Evolutionary conservation across 768 basidiomycete species (phyloP).

Genomic region (Serendipita vermifera): DNA sequence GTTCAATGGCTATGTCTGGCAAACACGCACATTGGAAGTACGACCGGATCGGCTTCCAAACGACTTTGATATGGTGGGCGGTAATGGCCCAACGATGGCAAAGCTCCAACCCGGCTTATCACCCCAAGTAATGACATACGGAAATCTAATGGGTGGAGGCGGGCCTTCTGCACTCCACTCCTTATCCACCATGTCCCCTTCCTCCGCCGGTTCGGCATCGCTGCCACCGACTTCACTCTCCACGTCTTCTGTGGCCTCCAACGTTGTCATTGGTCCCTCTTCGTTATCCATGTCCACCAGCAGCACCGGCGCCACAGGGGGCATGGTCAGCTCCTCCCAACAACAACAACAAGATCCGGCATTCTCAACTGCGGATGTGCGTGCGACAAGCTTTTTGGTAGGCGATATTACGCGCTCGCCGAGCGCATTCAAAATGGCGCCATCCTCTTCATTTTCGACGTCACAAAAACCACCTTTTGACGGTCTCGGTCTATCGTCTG

Average conservation of each 20-base stretch:
- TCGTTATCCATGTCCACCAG: conserved; percentile 10
- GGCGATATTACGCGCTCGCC: conserved; percentile 2
- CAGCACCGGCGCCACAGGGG: conserved; percentile 9
- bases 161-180: background rate
- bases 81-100: background rate
- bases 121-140: conserved; percentile 11
- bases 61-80: conserved; percentile 34
- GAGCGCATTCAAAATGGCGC: background rate
- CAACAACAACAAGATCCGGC: too few relatives aligned
- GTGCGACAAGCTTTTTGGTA: background rate
- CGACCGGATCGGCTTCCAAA: conserved; percentile 71
- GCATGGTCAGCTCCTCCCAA: too few relatives aligned
- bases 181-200: background rate
- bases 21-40: conserved; percentile 83
- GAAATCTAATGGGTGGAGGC: conserved; percentile 10
- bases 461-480: background rate
- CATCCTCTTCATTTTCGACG: background rate
- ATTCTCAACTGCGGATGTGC: background rate
- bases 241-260: too few relatives aligned
- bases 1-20: conserved; percentile 97
- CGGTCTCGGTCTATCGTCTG: background rate
- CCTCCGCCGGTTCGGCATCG: background rate
- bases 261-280: background rate
- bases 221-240: background rate
- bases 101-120: conserved; percentile 10